Conservation (phyloP, 495 filamentous ascomycete genomes). For the Penicillium goetzii region DNA sequence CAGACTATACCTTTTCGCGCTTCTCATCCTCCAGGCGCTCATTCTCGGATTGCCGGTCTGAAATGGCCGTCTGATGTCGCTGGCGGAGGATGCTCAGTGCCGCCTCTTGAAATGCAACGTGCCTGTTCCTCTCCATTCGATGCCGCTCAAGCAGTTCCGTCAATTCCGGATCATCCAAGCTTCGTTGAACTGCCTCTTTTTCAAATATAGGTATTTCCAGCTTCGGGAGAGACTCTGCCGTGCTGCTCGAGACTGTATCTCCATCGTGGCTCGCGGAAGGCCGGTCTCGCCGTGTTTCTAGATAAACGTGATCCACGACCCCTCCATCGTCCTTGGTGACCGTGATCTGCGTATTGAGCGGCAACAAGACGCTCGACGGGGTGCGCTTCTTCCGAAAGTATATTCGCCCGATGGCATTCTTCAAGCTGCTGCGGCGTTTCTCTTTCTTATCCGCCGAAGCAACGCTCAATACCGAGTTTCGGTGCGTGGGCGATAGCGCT, state of each 20-base stretch:
- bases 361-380: slow-evolving; percentile 36
- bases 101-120: slow-evolving; percentile 53
- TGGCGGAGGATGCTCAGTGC: slow-evolving; percentile 37
- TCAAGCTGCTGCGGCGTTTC: slow-evolving; percentile 42
- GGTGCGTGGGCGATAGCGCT: slow-evolving; percentile 19
- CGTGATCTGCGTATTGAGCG: slow-evolving; percentile 36
- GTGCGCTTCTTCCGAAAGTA: slow-evolving; percentile 45
- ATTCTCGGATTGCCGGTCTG: slow-evolving; percentile 33
- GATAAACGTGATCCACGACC: slow-evolving; percentile 32
- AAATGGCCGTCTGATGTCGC: slow-evolving; percentile 41
- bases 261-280: slow-evolving; percentile 11
- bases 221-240: slow-evolving; percentile 28
- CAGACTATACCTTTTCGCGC: slow-evolving; percentile 54
- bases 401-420: slow-evolving; percentile 44
- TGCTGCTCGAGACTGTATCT: slow-evolving; percentile 10
- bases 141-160: slow-evolving; percentile 56
- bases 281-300: slow-evolving; percentile 31
- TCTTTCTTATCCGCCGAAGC: slow-evolving; percentile 38
- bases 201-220: slow-evolving; percentile 47
- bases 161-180: slow-evolving; percentile 52
- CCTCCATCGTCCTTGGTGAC: slow-evolving; percentile 34
- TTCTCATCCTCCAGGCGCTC: slow-evolving; percentile 53
- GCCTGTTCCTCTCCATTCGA: slow-evolving; percentile 60
- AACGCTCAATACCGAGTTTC: slow-evolving; percentile 40
- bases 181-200: slow-evolving; percentile 46